These are phyloP conservation scores for Cryptosporidium meleagridis DNA, from an alignment of 169 alveolate genomes.

Conservation along the genomic window DNA sequence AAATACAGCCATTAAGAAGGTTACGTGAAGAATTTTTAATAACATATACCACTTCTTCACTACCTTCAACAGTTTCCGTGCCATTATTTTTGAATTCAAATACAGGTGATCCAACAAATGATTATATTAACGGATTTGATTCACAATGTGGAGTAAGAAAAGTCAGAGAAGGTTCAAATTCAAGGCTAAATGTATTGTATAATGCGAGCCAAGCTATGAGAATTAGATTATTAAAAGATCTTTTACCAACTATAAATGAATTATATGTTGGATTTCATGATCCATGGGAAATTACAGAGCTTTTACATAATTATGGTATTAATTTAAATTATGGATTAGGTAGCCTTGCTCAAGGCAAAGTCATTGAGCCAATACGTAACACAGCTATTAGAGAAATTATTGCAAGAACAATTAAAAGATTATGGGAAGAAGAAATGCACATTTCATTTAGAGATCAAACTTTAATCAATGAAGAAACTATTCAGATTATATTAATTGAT, in stretches of 20 bases:
- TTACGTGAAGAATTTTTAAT: constrained; percentile 52
- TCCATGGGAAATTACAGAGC: constrained; percentile 74
- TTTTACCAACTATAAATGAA: constrained; percentile 62
- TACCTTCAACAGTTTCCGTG: constrained; percentile 61
- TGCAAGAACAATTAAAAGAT: constrained; percentile 71
- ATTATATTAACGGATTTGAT: constrained; percentile 4
- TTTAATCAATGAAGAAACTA: constrained; percentile 64
- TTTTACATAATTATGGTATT: constrained; percentile 65
- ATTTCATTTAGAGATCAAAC: constrained; percentile 50
- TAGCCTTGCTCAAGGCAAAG: constrained; percentile 41
- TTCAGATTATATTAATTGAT: constrained; percentile 48
- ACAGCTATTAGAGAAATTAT: constrained; percentile 63
- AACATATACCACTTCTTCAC: constrained; percentile 33
- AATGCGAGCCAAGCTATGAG: constrained; percentile 74
- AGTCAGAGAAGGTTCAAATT: not conserved
- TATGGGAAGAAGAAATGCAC: constrained; percentile 74
- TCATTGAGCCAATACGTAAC: constrained; percentile 57
- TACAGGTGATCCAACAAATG: constrained; percentile 50
- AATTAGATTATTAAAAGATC: constrained; percentile 27
- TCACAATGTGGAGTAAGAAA: not conserved
- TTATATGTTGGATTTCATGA: constrained; percentile 61
- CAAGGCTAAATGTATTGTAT: constrained; percentile 22
- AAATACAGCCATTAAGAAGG: constrained; percentile 37
- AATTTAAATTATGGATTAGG: constrained; percentile 60
- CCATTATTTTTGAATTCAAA: constrained; percentile 62